A percentile compares a stretch with the other conserved stretches of the same genome.
Evolutionary conservation across 1,284 basidiomycete species (phyloP).

Genomic region (Marasmius oreades): DNA sequence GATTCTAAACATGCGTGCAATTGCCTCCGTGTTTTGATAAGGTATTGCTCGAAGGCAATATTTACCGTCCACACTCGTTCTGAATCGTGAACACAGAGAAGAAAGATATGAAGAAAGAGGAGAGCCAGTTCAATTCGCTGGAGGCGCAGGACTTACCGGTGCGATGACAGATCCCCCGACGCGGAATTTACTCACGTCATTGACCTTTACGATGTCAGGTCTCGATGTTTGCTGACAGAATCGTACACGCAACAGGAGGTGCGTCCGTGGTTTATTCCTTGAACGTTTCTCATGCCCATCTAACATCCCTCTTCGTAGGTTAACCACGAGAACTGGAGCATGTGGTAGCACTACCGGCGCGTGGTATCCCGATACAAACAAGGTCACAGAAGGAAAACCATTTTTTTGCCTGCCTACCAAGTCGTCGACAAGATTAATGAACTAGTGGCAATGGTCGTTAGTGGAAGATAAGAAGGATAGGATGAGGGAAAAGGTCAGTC

Average conservation of each 20-base stretch:
- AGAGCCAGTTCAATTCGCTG: slow-evolving; percentile 77
- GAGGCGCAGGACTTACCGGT: slow-evolving; percentile 34
- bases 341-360: slow-evolving; percentile 86
- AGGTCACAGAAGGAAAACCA: slow-evolving; percentile 88
- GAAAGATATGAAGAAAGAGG: slow-evolving; percentile 75
- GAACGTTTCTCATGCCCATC: slow-evolving; percentile 5
- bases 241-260: slow-evolving; percentile 91
- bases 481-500: slow-evolving; percentile 51
- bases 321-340: slow-evolving; percentile 84
- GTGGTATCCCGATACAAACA: slow-evolving; percentile 91
- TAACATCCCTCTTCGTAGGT: slow-evolving; percentile 61
- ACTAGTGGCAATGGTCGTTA: slow-evolving; percentile 76
- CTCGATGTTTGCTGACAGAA: slow-evolving; percentile 94
- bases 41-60: slow-evolving; percentile 19
- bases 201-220: slow-evolving; percentile 96
- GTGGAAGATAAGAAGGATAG: slow-evolving; percentile 80
- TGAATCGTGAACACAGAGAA: slow-evolving; percentile 40
- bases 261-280: slow-evolving; percentile 22
- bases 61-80: neutral
- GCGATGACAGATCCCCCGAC: slow-evolving; percentile 65
- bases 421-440: slow-evolving; percentile 87
- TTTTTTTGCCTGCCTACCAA: slow-evolving; percentile 92
- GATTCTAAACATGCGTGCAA: slow-evolving; percentile 54
- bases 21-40: slow-evolving; percentile 51
- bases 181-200: slow-evolving; percentile 89